Evolutionary conservation across 352 stramenopile genomes (phyloP).

Genomic region (Globisporangium rhizosaccharum): DNA sequence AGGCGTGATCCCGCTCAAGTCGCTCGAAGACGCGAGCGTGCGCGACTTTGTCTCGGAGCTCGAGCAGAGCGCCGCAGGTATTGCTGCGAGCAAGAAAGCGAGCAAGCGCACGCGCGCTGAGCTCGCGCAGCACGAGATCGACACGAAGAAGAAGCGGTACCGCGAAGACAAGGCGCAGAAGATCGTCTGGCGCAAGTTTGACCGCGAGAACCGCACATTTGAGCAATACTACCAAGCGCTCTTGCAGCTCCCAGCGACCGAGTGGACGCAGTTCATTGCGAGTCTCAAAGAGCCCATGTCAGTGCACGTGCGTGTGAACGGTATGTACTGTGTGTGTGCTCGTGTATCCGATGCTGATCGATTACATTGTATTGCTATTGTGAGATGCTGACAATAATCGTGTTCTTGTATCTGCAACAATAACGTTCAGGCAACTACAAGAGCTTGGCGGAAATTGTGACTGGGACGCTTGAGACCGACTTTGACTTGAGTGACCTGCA

Average conservation of each 20-base stretch:
- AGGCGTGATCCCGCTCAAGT: slow-evolving; percentile 49
- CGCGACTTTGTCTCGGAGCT: slow-evolving; percentile 60
- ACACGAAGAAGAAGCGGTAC: slow-evolving; percentile 52
- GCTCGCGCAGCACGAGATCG: slow-evolving; percentile 45
- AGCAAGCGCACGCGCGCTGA: slow-evolving; percentile 54
- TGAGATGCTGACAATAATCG: too few species aligned
- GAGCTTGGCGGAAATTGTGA: slow-evolving; percentile 77
- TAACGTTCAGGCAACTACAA: slow-evolving; percentile 47
- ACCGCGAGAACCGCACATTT: slow-evolving; percentile 75
- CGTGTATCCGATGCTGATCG: neutral
- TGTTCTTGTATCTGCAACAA: slow-evolving; percentile 6
- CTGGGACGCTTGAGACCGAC: slow-evolving; percentile 61
- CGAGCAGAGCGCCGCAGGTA: slow-evolving; percentile 21
- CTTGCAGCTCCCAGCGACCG: slow-evolving; percentile 47
- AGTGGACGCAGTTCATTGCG: slow-evolving; percentile 83
- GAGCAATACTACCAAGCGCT: slow-evolving; percentile 82
- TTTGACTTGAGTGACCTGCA: slow-evolving; percentile 52
- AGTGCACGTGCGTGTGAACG: slow-evolving; percentile 87
- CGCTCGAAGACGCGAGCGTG: slow-evolving; percentile 55
- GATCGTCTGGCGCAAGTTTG: slow-evolving; percentile 86
- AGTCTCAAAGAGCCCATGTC: slow-evolving; percentile 70
- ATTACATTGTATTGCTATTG: too few species aligned
- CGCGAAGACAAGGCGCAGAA: slow-evolving; percentile 72
- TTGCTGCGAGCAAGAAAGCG: slow-evolving; percentile 19
- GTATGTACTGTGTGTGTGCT: slow-evolving; percentile 30